Evolutionary conservation across 371 early-diverging fungal genomes (phyloP).

Genomic region (Parasitella parasitica): DNA sequence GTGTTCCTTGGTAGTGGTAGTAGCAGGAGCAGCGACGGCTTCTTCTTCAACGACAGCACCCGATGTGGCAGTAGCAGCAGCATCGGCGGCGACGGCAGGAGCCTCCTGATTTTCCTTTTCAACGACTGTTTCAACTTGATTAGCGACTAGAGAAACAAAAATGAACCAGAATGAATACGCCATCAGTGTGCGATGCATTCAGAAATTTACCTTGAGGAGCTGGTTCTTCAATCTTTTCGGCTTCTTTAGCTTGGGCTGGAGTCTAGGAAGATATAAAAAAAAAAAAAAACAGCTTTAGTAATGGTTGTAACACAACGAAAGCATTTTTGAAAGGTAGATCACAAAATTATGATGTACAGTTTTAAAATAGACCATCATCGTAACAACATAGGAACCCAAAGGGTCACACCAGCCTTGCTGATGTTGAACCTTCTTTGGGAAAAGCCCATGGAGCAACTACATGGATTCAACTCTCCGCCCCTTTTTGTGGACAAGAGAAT

Average conservation of each 20-base stretch:
- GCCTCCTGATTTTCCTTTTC: slow-evolving; percentile 8
- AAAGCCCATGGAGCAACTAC: slow-evolving; percentile 3
- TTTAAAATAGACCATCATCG: neutral
- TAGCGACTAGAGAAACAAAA: neutral
- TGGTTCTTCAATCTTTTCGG: neutral
- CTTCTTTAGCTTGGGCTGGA: slow-evolving; percentile 6
- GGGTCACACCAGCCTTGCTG: slow-evolving; percentile 11
- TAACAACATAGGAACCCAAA: neutral
- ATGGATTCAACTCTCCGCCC: neutral
- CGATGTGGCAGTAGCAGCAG: slow-evolving; percentile 8
- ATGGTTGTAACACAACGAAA: neutral
- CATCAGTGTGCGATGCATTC: neutral
- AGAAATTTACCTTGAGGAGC: neutral
- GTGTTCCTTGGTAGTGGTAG: slow-evolving; percentile 10
- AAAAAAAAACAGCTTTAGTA: neutral
- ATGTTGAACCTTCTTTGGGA: slow-evolving; percentile 5
- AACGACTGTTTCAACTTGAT: slow-evolving; percentile 3
- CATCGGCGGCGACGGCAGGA: neutral
- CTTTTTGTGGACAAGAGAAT: neutral
- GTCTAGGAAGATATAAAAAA: slow-evolving; percentile 21
- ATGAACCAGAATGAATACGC: neutral
- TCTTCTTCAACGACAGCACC: slow-evolving; percentile 6
- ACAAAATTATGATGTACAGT: slow-evolving; percentile 3
- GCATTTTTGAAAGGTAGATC: slow-evolving; percentile 16
- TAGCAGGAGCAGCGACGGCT: neutral